Base-by-base conservation (phyloP, 306 rosid species). In the Sicyos edulis region DNA sequence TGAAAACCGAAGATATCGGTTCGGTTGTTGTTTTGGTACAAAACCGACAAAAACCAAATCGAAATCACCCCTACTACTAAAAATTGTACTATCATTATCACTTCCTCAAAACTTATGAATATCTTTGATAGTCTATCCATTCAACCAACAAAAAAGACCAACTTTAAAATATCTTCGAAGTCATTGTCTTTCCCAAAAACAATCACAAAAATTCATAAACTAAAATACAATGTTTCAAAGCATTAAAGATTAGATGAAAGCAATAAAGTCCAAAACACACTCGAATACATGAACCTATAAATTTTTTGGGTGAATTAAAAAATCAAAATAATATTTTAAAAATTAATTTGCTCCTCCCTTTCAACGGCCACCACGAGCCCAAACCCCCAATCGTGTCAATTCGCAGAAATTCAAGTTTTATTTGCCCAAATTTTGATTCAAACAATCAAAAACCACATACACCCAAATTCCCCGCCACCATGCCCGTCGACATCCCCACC, bases 381-480 rank as follows among this genome's bases (percentile, higher is more conserved):
- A 64, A 42, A 11, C 17, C 70, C 51, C 53, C 53, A 11, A 44
- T 64, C 10, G n/a, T 17, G 70, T 42, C 52, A 10, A 59, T 63
- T 20, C 45, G 4, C 32, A 12, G 4, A 47, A 67, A 64, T 37
- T 51, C 50, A 61, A 44, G 50, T 29, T 54, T 37, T 40, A 9
- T 50, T 50, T 47, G 40, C 20, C 72, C 6, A 60, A 22, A 50
- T 50, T 50, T 57, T 53, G 75, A 61, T 79, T 65, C 66, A 70
- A 75, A 71, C 47, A 64, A 73, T 54, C 70, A 60, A 71, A 4
- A 71, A 4, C 69, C 69, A 49, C 40, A 69, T 26, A 26, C 19
- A 21, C 52, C 74, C 13, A 73, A 47, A 8, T 79, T 77, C 83
- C 81, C 77, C 86, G 78, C 83, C 85, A 78, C 73, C 57, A 57